Conservation (phyloP, 139 green algal genomes). For the Coccomyxa sp. region DNA sequence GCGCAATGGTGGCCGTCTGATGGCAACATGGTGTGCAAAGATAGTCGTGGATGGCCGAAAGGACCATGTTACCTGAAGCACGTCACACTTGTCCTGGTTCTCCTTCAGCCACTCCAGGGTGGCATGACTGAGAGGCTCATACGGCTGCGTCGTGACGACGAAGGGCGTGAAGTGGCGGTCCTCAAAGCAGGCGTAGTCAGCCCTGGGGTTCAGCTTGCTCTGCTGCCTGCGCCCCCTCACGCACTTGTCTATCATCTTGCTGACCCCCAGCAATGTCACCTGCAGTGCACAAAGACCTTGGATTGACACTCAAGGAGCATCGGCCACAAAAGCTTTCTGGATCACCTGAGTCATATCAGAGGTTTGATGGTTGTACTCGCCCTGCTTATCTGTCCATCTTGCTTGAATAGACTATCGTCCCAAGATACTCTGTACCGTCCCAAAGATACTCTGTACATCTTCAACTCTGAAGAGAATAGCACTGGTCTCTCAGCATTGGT, state of each 20-base stretch:
- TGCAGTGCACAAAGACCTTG: not conserved
- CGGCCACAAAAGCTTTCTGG: too few species aligned
- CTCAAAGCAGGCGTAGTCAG: conserved; percentile 6
- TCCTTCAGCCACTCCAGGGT: conserved; percentile 6
- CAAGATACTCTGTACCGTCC: too few species aligned
- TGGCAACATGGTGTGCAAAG: too few species aligned
- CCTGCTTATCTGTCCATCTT: too few species aligned
- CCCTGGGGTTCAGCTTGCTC: not conserved
- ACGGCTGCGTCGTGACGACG: conserved; percentile 7
- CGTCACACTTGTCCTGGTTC: conserved; percentile 11
- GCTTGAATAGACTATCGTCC: too few species aligned
- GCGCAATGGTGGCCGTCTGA: too few species aligned
- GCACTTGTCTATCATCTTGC: conserved; percentile 4
- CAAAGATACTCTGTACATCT: too few species aligned
- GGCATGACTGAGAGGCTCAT: conserved; percentile 6
- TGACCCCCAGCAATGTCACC: conserved; percentile 4
- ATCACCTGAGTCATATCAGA: too few species aligned
- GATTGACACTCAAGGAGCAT: too few species aligned
- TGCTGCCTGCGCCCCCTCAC: not conserved
- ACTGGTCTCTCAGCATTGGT: too few species aligned
- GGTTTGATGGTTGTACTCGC: too few species aligned
- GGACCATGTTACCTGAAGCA: conserved; percentile 1
- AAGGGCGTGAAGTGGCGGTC: conserved; percentile 6
- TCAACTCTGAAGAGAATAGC: too few species aligned
- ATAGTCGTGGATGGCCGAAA: not conserved